These are phyloP conservation scores for Polygonum maritimum DNA, from an alignment of 148 eudicot species.

Conservation along the genomic window DNA sequence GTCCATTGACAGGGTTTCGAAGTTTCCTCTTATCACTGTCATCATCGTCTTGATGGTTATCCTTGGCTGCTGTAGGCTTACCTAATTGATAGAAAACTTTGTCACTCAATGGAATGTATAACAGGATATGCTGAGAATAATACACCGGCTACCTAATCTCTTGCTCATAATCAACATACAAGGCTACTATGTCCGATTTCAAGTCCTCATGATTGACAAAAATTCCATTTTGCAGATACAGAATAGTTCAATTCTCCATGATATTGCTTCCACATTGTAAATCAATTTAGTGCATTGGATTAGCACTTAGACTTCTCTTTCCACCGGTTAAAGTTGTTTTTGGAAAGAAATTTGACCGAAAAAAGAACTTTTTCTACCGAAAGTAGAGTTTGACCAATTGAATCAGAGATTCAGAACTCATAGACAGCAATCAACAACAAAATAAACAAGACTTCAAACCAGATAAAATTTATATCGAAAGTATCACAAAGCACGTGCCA, in stretches of 20 bases:
- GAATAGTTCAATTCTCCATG: neutral
- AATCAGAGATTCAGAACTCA: neutral
- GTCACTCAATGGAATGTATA: neutral
- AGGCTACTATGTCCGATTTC: neutral
- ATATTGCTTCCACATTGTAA: neutral
- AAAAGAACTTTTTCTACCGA: neutral
- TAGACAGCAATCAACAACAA: neutral
- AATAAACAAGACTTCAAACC: neutral
- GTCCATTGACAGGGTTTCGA: constrained; percentile 29
- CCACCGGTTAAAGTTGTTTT: neutral
- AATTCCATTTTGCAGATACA: neutral
- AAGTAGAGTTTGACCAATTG: neutral
- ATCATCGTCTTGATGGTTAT: constrained; percentile 18
- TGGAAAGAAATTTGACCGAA: neutral
- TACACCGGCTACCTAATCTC: neutral
- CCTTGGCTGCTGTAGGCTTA: constrained; percentile 29
- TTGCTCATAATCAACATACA: neutral
- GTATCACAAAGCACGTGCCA: neutral
- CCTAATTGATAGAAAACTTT: constrained; percentile 15
- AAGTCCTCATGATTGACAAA: neutral
- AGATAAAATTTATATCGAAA: neutral
- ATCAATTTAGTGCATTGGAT: neutral
- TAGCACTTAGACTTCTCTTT: neutral
- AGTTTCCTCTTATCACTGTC: constrained; percentile 27
- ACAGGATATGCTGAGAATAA: neutral